Base-by-base conservation (phyloP, 306 rosid genomes). In the Cucumis sativus region DNA sequence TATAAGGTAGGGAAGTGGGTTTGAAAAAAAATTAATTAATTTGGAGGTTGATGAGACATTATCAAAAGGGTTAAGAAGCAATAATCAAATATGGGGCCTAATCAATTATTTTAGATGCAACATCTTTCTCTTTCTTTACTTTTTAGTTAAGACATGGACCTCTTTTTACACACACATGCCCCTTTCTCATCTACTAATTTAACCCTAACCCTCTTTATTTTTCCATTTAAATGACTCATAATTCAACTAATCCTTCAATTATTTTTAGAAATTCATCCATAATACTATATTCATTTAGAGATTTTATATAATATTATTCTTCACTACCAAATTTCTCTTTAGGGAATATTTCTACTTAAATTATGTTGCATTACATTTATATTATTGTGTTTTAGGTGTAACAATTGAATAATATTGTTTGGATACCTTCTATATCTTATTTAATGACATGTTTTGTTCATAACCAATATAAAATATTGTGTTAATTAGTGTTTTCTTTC, bases 21-120 rank as follows among this genome's bases (percentile, higher is more conserved):
- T 23, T 45, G 11, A 23, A 28, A 28, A 5, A 8, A 51, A 47
- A 17, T 16, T 71, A 25, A 71, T 72, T 72, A 72, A 51, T 51
- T 30, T 30, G 67, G 89, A 89, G 76, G 98, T 89, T 91, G 93
- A 71, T 64, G 55, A 58, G 85, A 88, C 89, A 72, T 89, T 83
- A 82, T 93, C 96, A 85, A 84, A 79, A 81, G 90, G 87, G 94
- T 86, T 89, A 85, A 81, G 81, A 41, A 85, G 82, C 90, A 86
- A 79, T 75, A 88, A 85, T 86, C 88, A 86, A 79, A 76, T 58
- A 83, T 85, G 83, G 90, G 89, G 79, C 86, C 87, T 64, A 77
- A 85, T 85, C 91, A 85, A 90, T 82, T 83, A 83, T 81, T 75
- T 23, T 16, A 83, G 91, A 87, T 89, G 87, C 82, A 28, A 85